Conservation (phyloP, 208 protist species). For the Leishmania turanica region DNA sequence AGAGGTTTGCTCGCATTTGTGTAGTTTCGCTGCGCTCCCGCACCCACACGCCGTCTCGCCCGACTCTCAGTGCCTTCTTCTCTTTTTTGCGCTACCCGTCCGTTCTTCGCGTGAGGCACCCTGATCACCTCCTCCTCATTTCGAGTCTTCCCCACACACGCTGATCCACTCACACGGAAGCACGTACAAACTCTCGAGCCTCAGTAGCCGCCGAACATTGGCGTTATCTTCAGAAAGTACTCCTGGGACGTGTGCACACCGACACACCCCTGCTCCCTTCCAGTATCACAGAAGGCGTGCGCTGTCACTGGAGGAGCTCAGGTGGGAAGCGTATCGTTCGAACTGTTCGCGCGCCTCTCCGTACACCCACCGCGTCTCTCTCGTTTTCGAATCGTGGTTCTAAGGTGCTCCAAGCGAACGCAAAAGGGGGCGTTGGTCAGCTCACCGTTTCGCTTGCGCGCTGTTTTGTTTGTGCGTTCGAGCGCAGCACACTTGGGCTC, state of each 20-base stretch:
- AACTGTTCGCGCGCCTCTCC: background rate
- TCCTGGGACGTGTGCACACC: background rate
- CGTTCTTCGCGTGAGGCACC: background rate
- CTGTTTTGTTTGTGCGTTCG: background rate
- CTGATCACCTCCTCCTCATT: background rate
- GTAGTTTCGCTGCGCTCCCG: background rate
- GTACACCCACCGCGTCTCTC: background rate
- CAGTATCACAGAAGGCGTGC: background rate
- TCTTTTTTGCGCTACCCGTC: background rate
- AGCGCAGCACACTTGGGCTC: background rate
- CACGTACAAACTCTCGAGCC: background rate
- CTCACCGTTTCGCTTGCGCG: background rate
- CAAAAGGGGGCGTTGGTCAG: background rate
- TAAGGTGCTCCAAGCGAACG: background rate
- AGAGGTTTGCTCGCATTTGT: background rate
- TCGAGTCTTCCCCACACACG: background rate
- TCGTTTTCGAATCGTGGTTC: background rate
- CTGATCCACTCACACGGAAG: background rate
- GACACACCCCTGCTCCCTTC: background rate
- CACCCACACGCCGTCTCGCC: background rate
- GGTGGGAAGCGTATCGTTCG: background rate
- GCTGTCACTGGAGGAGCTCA: background rate
- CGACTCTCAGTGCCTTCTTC: background rate
- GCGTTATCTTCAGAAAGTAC: background rate
- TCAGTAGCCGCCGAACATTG: background rate